phyloP scores from a whole-genome alignment of 495 filamentous ascomycete genomes.

The Polyplosphaeria fusca region DNA sequence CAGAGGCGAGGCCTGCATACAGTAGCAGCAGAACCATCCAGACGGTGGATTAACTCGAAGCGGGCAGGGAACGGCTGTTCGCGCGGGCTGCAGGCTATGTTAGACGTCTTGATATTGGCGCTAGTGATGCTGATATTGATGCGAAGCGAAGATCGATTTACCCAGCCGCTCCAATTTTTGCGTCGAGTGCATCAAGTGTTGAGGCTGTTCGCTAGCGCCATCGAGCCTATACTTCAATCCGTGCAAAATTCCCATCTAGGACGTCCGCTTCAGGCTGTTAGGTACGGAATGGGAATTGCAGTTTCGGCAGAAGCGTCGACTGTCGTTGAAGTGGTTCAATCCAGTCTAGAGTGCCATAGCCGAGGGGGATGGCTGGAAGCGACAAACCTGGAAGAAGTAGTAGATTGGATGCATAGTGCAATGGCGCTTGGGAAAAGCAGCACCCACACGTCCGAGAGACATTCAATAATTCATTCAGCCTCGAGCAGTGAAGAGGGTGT shows the following conservation, averaged over 20 bases:
- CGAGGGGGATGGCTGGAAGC: slow-evolving; percentile 15
- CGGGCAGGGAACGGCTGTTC: neutral
- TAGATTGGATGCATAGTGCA: slow-evolving; percentile 27
- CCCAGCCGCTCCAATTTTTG: slow-evolving; percentile 18
- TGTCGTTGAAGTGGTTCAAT: too few relatives aligned
- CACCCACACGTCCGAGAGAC: slow-evolving; percentile 17
- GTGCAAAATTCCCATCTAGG: too few relatives aligned
- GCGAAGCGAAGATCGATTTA: slow-evolving; percentile 6
- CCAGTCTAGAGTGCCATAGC: too few relatives aligned
- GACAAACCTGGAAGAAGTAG: slow-evolving; percentile 24
- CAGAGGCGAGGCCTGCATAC: too few relatives aligned
- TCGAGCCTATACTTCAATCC: too few relatives aligned
- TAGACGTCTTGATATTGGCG: neutral
- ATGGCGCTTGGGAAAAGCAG: slow-evolving; percentile 26
- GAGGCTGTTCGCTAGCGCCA: too few relatives aligned
- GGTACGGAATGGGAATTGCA: too few relatives aligned
- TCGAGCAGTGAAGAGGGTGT: neutral
- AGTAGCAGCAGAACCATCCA: too few relatives aligned
- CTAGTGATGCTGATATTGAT: neutral
- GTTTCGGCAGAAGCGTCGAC: too few relatives aligned
- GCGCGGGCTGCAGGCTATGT: neutral
- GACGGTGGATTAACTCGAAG: neutral
- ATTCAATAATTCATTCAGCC: neutral
- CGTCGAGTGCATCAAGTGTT: neutral
- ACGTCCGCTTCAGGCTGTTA: too few relatives aligned